These are phyloP conservation scores for Hsuehochloa calcarea DNA, from an alignment of 176 grass and related monocot genomes.

Conservation along the genomic window DNA sequence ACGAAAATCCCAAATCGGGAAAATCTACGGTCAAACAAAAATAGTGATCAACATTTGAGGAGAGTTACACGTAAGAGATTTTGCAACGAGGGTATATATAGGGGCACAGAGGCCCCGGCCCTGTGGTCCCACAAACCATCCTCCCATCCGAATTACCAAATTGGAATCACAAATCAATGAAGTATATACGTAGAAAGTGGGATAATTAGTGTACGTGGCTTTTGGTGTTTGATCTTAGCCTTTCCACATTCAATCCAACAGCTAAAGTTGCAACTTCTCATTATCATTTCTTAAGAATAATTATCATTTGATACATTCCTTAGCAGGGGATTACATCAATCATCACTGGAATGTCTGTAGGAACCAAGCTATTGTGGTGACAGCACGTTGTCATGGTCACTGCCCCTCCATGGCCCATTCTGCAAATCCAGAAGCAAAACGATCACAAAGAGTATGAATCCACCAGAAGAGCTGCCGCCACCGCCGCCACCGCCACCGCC, in stretches of 20 bases:
- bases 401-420: conserved; percentile 34
- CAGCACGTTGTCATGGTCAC: conserved; percentile 31
- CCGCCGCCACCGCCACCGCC: neutral
- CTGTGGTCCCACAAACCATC: no score
- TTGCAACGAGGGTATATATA: neutral
- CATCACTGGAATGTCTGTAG: neutral
- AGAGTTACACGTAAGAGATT: neutral
- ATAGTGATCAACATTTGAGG: neutral
- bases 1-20: neutral
- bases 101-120: neutral
- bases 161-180: neutral
- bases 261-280: neutral
- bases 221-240: neutral
- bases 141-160: no score
- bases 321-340: neutral
- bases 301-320: neutral
- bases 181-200: neutral
- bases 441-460: conserved; percentile 53
- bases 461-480: conserved; percentile 40
- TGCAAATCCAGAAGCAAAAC: conserved; percentile 55
- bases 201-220: neutral
- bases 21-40: no score
- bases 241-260: neutral
- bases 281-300: neutral
- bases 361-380: conserved; percentile 10